Evolutionary conservation across 169 alveolate species (phyloP).

Genomic region (Cryptosporidium parvum): DNA sequence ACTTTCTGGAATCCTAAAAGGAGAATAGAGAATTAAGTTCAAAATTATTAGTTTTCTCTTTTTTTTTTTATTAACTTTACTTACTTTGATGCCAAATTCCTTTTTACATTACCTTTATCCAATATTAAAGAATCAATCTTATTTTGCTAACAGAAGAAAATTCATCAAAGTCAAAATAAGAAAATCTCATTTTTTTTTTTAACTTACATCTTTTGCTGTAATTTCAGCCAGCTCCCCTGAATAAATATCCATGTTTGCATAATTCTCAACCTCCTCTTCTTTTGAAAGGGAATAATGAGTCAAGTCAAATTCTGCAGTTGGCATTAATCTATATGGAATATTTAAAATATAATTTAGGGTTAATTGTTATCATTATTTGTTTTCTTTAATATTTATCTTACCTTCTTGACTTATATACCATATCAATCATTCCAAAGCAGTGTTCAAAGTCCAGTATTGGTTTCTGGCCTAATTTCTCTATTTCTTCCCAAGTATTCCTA

Average conservation of each 20-base stretch:
- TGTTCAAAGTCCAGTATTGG: neutral
- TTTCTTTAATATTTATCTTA: neutral
- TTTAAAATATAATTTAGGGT: neutral
- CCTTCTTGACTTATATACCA: conserved; percentile 62
- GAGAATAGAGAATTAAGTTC: neutral
- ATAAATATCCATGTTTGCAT: conserved; percentile 49
- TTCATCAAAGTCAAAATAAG: neutral
- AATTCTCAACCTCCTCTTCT: conserved; percentile 31
- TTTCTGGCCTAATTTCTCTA: conserved; percentile 14
- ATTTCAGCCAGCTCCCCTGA: conserved; percentile 30
- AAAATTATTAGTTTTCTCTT: neutral
- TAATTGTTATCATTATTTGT: neutral
- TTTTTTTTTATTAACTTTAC: neutral
- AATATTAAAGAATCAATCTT: neutral
- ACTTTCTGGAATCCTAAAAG: conserved; percentile 35
- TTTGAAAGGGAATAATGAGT: conserved; percentile 12
- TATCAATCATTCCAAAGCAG: conserved; percentile 23
- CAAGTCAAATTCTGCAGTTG: conserved; percentile 61
- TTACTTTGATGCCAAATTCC: conserved; percentile 22
- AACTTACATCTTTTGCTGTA: conserved; percentile 38
- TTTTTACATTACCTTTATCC: neutral
- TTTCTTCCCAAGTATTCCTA: conserved; percentile 7
- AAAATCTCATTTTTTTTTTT: neutral
- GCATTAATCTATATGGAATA: conserved; percentile 23
- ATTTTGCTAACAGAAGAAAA: neutral